Conservation (phyloP, 371 early-diverging fungal genomes). For the Actinomucor elegans region DNA sequence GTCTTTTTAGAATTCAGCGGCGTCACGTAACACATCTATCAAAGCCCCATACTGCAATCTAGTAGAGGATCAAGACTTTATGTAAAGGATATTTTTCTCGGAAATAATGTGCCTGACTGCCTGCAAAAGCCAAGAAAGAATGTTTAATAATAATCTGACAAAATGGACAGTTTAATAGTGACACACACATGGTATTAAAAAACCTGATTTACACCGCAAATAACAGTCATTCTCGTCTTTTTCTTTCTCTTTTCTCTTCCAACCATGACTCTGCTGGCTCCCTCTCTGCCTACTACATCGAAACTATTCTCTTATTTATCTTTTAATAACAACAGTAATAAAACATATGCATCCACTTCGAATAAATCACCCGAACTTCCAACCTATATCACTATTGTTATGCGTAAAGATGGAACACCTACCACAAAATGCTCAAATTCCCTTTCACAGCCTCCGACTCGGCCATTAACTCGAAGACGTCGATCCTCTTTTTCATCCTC, state of each 20-base stretch:
- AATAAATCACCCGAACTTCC: constrained; percentile 9
- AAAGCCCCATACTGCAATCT: too few species aligned
- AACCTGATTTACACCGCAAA: constrained; percentile 2
- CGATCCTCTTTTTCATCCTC: constrained; percentile 10
- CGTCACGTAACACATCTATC: too few species aligned
- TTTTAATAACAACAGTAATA: constrained; percentile 12
- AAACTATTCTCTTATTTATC: constrained; percentile 23
- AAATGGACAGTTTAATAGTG: neutral
- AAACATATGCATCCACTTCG: constrained; percentile 1
- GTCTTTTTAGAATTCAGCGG: too few species aligned
- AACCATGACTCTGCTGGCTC: constrained; percentile 15
- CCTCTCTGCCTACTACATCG: constrained; percentile 20
- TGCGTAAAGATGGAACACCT: constrained; percentile 27
- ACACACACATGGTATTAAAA: constrained; percentile 3
- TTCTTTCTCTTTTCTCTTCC: constrained; percentile 1
- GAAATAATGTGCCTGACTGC: too few species aligned
- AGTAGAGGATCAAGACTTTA: too few species aligned
- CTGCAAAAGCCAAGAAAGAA: neutral
- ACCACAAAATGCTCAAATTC: constrained; percentile 20
- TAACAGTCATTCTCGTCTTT: neutral
- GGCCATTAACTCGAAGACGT: constrained; percentile 9
- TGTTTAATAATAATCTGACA: constrained; percentile 1
- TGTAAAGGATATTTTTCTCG: too few species aligned
- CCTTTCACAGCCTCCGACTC: neutral
- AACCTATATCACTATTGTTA: constrained; percentile 20